phyloP scores from a whole-genome alignment of 192 early-diverging fungal genomes.

The Kappamyces sp. region DNA sequence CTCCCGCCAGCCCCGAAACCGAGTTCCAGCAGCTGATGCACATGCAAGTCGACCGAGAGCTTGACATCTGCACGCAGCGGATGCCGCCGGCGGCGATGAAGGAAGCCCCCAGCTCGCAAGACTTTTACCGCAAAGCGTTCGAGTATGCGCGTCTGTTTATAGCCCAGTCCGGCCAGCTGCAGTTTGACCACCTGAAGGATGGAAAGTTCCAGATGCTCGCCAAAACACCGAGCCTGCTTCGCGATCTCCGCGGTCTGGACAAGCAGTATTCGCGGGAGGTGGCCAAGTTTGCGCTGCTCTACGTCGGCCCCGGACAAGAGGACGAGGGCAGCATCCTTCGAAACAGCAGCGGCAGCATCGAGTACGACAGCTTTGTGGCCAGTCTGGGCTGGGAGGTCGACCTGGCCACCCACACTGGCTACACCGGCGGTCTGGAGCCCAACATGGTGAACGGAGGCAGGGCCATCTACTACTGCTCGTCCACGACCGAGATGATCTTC shows the following conservation, averaged over 20 bases:
- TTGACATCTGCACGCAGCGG: too few relatives aligned
- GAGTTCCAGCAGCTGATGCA: slow-evolving; percentile 4
- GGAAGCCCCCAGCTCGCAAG: slow-evolving; percentile 40
- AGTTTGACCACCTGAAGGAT: slow-evolving; percentile 68
- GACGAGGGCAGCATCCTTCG: slow-evolving; percentile 79
- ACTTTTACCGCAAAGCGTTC: slow-evolving; percentile 28
- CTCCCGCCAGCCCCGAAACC: background rate
- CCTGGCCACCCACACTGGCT: slow-evolving; percentile 75
- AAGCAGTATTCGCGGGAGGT: slow-evolving; percentile 80
- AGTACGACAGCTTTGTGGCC: slow-evolving; percentile 79
- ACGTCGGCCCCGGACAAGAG: slow-evolving; percentile 88
- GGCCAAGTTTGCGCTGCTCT: slow-evolving; percentile 84
- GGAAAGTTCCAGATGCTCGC: slow-evolving; percentile 60
- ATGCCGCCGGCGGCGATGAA: too few relatives aligned
- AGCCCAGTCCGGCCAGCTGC: slow-evolving; percentile 69
- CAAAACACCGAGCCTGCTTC: slow-evolving; percentile 55
- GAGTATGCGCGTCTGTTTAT: slow-evolving; percentile 64
- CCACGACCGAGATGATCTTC: slow-evolving; percentile 82
- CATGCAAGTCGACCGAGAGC: slow-evolving; percentile 11
- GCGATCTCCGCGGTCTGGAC: slow-evolving; percentile 76
- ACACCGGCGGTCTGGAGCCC: slow-evolving; percentile 77
- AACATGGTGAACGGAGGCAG: slow-evolving; percentile 68
- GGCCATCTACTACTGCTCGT: slow-evolving; percentile 80
- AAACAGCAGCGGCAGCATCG: slow-evolving; percentile 64
- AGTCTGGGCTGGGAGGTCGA: slow-evolving; percentile 92